Evolutionary conservation across 306 rosid species (phyloP).

Genomic region (Senna siamea): DNA sequence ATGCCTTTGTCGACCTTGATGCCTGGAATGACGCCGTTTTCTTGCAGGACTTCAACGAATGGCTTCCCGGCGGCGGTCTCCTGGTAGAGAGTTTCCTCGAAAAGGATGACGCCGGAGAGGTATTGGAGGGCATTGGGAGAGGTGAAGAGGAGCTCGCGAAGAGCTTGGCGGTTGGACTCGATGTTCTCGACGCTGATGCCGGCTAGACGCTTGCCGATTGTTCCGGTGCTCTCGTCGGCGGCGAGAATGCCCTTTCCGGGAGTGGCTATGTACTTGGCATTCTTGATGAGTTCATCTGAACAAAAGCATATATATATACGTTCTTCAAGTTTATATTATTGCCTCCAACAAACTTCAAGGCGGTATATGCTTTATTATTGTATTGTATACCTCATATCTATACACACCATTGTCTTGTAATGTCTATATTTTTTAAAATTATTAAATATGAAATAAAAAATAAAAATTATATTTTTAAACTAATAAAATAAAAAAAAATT

Average conservation of each 20-base stretch:
- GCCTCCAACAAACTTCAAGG: too few relatives aligned
- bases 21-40: conserved; percentile 66
- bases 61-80: conserved; percentile 61
- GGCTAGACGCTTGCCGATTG: conserved; percentile 71
- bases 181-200: conserved; percentile 69
- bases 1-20: conserved; percentile 83
- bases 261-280: conserved; percentile 66
- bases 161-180: conserved; percentile 71
- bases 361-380: too few relatives aligned
- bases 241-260: conserved; percentile 80
- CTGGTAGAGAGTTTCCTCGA: conserved; percentile 78
- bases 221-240: conserved; percentile 82
- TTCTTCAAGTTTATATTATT: not conserved
- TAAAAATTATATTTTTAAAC: too few relatives aligned
- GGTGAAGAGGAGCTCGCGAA: conserved; percentile 76
- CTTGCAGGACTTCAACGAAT: conserved; percentile 60
- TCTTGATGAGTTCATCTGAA: conserved; percentile 68
- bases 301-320: not conserved
- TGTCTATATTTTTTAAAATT: too few relatives aligned
- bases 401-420: too few relatives aligned
- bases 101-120: conserved; percentile 75
- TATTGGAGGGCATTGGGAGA: conserved; percentile 56
- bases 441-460: too few relatives aligned
- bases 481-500: too few relatives aligned
- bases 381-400: too few relatives aligned